Percentiles rank a stretch among this genome's conserved stretches.
phyloP scores from a whole-genome alignment of 306 rosid species.

The Vigna mungo region DNA sequence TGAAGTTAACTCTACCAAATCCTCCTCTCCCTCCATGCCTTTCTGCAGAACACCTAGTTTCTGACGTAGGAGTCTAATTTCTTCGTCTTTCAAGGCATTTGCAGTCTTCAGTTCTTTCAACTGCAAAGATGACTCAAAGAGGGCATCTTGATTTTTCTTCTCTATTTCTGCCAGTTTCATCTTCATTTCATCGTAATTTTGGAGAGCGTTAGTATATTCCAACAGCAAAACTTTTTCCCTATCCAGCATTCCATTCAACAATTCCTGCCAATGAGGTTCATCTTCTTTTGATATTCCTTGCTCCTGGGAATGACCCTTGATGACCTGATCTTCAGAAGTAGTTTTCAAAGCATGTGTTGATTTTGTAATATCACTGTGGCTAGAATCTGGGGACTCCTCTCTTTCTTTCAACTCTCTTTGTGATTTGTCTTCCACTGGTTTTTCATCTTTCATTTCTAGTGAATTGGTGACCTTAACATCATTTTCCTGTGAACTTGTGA shows the following conservation, averaged over 20 bases:
- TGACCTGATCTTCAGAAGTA: conserved; percentile 1
- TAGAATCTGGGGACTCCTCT: conserved; percentile 24
- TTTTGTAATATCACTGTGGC: conserved; percentile 34
- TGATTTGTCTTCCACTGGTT: conserved; percentile 20
- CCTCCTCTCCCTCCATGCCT: conserved; percentile 53
- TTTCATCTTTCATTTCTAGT: not conserved
- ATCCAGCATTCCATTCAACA: conserved; percentile 67
- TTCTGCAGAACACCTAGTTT: conserved; percentile 67
- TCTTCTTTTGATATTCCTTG: conserved; percentile 42
- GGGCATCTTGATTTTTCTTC: conserved; percentile 50
- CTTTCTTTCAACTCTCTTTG: conserved; percentile 28
- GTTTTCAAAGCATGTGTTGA: conserved; percentile 34
- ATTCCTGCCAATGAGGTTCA: conserved; percentile 67
- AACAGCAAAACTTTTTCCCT: conserved; percentile 62
- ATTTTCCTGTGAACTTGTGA: conserved; percentile 8
- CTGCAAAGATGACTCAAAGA: conserved; percentile 61
- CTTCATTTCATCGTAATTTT: conserved; percentile 70
- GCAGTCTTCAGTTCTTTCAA: conserved; percentile 64
- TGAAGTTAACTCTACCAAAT: conserved; percentile 39
- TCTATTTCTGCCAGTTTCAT: conserved; percentile 61
- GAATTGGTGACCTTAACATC: not conserved
- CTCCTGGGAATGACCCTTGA: conserved; percentile 36
- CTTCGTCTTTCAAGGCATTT: conserved; percentile 73
- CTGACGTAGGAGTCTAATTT: conserved; percentile 71
- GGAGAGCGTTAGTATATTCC: conserved; percentile 70